Base-by-base conservation (phyloP, 139 green algal species). In the Volvox reticuliferus region DNA sequence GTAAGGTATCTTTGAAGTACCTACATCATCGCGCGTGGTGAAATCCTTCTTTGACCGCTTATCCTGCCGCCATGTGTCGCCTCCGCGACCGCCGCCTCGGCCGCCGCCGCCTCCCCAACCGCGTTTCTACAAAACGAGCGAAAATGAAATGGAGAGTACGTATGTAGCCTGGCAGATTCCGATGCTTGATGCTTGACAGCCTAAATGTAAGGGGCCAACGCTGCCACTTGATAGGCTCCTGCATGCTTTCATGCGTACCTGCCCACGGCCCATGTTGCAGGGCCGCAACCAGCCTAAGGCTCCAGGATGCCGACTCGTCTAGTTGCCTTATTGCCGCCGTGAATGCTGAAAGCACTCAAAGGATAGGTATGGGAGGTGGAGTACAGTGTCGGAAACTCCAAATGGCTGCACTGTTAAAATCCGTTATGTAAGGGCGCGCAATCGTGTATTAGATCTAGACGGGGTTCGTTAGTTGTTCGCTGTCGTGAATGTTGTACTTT, bases 101-200 rank as follows among this genome's bases (percentile, higher is more conserved):
- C 87, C 76, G 61, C 87, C 76, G 61, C 87, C 76, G 76, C 76
- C 87, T 55, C 76, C 87, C 76, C 76, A 91, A 12, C 24, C 37
- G 1, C 87, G 87, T 35, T 91, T 91, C 87, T 91, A 63, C 50
- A 82, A 73, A 12, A 24, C 17, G 62, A 19, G 19, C 19, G 62
- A n/a, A n/a, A n/a, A n/a, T n/a, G n/a, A n/a, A n/a, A 55, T 55
- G 5, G 44, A 55, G 44, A 5, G 12, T 75, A 75, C 9, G 67
- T 55, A 55, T 24, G 67, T 28, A 75, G 14, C 22, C 67, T 28
- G 6, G 22, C 67, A 75, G 67, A 6, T 75, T 75, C 73, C 73
- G 73, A 35, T 2, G 37, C 2, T 55, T 55, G 44, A 55, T 9
- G 5, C 44, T 55, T 55, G 44, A 55, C 5, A 55, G 44, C 44